Percentiles rank a stretch among this genome's conserved stretches.
Evolutionary conservation across 2,329 filamentous ascomycete genomes (phyloP).

Genomic region (Raffaelea albimanens): DNA sequence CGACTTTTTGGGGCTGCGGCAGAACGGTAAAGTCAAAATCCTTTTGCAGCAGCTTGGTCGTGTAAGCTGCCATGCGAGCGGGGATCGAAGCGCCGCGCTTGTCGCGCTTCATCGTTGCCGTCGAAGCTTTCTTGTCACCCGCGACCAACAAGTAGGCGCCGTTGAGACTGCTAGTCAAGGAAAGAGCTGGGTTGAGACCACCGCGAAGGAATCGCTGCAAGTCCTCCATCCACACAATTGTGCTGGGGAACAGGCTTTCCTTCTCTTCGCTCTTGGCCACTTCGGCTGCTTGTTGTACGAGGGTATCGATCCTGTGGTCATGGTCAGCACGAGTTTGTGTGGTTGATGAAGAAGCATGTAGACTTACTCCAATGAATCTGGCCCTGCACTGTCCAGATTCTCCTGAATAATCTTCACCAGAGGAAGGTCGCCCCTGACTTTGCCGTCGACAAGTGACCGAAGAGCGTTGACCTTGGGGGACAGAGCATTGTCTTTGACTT

Average conservation of each 20-base stretch:
- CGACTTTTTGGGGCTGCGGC: constrained; percentile 31
- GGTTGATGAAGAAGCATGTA: too few relatives aligned
- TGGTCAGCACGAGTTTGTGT: too few relatives aligned
- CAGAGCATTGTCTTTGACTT: constrained; percentile 30
- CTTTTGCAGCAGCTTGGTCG: constrained; percentile 43
- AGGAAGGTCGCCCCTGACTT: constrained; percentile 30
- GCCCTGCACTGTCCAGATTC: constrained; percentile 40
- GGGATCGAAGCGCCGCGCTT: constrained; percentile 61
- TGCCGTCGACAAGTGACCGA: constrained; percentile 34
- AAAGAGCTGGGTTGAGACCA: constrained; percentile 52
- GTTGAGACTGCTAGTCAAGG: constrained; percentile 63
- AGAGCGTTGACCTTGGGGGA: constrained; percentile 33
- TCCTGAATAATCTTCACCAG: constrained; percentile 42
- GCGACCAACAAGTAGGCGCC: constrained; percentile 56
- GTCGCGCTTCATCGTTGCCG: constrained; percentile 42
- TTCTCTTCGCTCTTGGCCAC: constrained; percentile 24
- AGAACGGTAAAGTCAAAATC: constrained; percentile 29
- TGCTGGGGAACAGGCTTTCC: constrained; percentile 52
- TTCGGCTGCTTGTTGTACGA: constrained; percentile 38
- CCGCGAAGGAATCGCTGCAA: constrained; percentile 45
- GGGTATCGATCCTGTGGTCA: constrained; percentile 42
- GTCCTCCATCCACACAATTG: constrained; percentile 55
- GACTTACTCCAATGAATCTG: constrained; percentile 34
- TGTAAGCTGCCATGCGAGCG: constrained; percentile 67
- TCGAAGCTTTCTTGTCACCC: not conserved